Base-by-base conservation (phyloP, 73 alveolate species). In the Paramecium biaurelia region DNA sequence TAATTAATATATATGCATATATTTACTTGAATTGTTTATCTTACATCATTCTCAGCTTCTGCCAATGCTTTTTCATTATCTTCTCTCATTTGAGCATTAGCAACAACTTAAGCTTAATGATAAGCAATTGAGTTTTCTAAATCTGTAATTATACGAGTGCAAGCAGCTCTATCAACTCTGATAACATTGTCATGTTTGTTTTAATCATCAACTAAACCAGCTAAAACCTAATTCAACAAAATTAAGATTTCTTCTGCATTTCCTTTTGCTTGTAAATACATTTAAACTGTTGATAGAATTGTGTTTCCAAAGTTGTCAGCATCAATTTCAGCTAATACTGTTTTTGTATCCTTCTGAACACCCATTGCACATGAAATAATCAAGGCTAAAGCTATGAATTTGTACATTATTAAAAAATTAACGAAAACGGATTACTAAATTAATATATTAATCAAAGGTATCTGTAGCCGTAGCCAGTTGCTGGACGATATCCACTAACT, bases 271-370 rank as follows among this genome's bases (percentile, higher is more conserved):
- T 45, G 45, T 45, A 79, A 47, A 63, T 79, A 79, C 90, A 79
- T 79, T 23, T 79, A 21, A 26, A 79, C 90, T 23, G 90, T 79
- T 42, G 90, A 79, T 42, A 79, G 47, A 34, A 79, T 79, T 24
- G 90, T 30, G 18, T 79, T 79, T 30, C 90, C 90, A 24, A 79
- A 79, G 49, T 79, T 79, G 74, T 79, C 90, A 79, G 90, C 90
- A 45, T 79, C 90, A 20, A 79, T 79, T 37, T 79, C 90, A 5
- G 90, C 90, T 12, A 79, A 79, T 28, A 79, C 53, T 18, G 90
- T 45, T 30, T 79, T 79, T n/a, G 90, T 79, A 63, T 79, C 90
- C 56, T 79, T 79, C 26, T 38, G 28, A 8, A 79, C 56, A 63
- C 74, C 90, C 20, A 26, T 9, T 21, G 15, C 90, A 41, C 72